Evolutionary conservation across 306 rosid species (phyloP).

Genomic region (Lablab purpureus): DNA sequence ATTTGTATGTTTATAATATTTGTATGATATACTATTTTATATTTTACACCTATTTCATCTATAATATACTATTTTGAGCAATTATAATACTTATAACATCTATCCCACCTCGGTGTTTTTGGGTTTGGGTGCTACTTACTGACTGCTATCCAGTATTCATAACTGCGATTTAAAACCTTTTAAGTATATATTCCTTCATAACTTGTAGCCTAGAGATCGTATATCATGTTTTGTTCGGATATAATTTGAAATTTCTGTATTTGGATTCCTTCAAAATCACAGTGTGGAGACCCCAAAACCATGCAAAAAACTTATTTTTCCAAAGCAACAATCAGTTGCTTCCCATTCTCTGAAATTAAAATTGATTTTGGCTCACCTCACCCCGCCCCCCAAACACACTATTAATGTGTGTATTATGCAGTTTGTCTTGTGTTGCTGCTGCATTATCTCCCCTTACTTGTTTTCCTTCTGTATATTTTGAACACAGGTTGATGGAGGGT

Average conservation of each 20-base stretch:
- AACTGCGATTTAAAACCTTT: slow-evolving; percentile 21
- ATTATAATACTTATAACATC: background rate
- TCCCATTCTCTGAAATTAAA: background rate
- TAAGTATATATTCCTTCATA: background rate
- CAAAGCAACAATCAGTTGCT: background rate
- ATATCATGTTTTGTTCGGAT: slow-evolving; percentile 12
- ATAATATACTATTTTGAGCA: background rate
- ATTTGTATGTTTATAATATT: background rate
- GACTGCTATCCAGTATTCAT: background rate
- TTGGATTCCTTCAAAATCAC: background rate
- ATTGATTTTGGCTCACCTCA: background rate
- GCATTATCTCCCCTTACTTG: background rate
- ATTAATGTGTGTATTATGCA: background rate
- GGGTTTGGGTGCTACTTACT: background rate
- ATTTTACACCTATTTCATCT: background rate
- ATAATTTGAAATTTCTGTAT: background rate
- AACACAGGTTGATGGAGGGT: slow-evolving; percentile 51
- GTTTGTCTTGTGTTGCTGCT: slow-evolving; percentile 31
- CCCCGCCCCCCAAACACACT: background rate
- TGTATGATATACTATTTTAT: background rate
- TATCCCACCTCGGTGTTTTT: background rate
- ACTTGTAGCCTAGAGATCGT: slow-evolving; percentile 11
- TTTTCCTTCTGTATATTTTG: slow-evolving; percentile 11
- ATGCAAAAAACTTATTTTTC: background rate
- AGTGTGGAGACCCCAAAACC: background rate